A percentile compares a stretch with the other conserved stretches of the same genome.
Conservation (phyloP, 2,329 filamentous ascomycete genomes). For the Ceratocystis cubensis region DNA sequence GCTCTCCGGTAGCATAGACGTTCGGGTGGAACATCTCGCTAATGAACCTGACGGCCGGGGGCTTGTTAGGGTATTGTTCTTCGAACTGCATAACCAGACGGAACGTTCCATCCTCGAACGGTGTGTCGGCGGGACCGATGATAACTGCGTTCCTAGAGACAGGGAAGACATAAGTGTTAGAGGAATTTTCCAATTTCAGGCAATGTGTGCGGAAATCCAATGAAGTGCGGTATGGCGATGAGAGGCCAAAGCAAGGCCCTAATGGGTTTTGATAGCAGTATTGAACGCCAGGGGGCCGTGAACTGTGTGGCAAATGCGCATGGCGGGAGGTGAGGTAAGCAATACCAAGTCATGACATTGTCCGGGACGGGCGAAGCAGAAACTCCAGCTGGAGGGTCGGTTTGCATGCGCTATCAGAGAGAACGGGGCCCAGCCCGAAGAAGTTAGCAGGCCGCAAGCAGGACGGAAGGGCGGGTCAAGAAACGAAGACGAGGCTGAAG, state of each 20-base stretch:
- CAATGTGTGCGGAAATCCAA: not conserved
- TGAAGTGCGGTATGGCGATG: not conserved
- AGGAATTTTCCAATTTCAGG: too few species aligned
- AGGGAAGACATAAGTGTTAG: constrained; percentile 13
- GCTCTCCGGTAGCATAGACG: constrained; percentile 90
- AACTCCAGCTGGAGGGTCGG: constrained; percentile 89
- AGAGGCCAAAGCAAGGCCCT: not conserved
- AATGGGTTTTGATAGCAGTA: not conserved
- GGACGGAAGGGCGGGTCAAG: not conserved
- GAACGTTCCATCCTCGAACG: constrained; percentile 97
- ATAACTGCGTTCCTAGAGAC: constrained; percentile 84
- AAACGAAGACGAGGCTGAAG: constrained; percentile 3
- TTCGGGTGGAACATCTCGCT: constrained; percentile 99
- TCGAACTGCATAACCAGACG: constrained; percentile 98
- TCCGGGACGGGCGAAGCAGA: constrained; percentile 92
- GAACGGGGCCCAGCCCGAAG: not conserved
- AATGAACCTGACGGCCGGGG: constrained; percentile 95
- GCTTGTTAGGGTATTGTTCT: constrained; percentile 97
- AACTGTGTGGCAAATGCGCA: not conserved
- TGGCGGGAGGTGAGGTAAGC: constrained; percentile 15
- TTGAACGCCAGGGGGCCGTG: not conserved
- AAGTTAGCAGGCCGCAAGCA: constrained; percentile 20
- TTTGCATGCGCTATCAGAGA: constrained; percentile 78
- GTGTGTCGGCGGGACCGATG: constrained; percentile 90
- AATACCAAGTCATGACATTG: constrained; percentile 93